These are phyloP conservation scores for Hypoxylon sp. DNA, from an alignment of 2,329 filamentous ascomycete genomes.

Conservation along the genomic window DNA sequence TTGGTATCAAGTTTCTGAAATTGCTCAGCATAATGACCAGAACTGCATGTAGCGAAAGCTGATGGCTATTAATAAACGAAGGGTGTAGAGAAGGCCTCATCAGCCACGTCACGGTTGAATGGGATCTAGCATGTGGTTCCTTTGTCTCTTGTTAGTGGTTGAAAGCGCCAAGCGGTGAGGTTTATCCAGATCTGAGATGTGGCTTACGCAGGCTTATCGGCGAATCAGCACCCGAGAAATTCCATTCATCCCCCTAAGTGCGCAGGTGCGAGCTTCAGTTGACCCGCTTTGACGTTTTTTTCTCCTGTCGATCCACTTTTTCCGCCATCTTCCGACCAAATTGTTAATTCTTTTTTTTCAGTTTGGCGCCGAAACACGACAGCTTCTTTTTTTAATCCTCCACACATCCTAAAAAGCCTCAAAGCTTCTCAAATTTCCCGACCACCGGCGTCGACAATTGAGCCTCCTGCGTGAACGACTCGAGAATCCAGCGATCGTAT, in stretches of 20 bases:
- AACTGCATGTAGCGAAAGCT: neutral
- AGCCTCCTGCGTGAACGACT: slow-evolving; percentile 31
- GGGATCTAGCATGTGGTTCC: slow-evolving; percentile 37
- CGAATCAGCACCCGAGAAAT: slow-evolving; percentile 39
- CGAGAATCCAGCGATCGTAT: slow-evolving; percentile 16
- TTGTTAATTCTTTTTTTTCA: slow-evolving; percentile 39
- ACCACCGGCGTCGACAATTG: slow-evolving; percentile 35
- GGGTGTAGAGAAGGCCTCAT: slow-evolving; percentile 2
- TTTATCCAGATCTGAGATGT: slow-evolving; percentile 30
- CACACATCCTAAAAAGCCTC: slow-evolving; percentile 46
- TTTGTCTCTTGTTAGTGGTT: slow-evolving; percentile 35
- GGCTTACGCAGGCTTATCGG: slow-evolving; percentile 35
- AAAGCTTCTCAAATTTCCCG: slow-evolving; percentile 28
- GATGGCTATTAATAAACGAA: slow-evolving; percentile 14
- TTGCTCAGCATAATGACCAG: neutral
- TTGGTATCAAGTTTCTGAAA: neutral
- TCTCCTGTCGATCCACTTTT: slow-evolving; percentile 30
- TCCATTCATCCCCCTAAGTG: slow-evolving; percentile 10
- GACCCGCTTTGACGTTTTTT: slow-evolving; percentile 29
- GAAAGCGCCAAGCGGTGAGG: slow-evolving; percentile 22
- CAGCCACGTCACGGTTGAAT: slow-evolving; percentile 40
- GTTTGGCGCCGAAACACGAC: slow-evolving; percentile 31
- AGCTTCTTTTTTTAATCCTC: slow-evolving; percentile 38
- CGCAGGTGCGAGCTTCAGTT: neutral
- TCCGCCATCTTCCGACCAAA: slow-evolving; percentile 40